Evolutionary conservation across 352 stramenopile genomes (phyloP), one percentile per base, ranked within the genome.

Genomic region (Phytophthora pistaciae): DNA sequence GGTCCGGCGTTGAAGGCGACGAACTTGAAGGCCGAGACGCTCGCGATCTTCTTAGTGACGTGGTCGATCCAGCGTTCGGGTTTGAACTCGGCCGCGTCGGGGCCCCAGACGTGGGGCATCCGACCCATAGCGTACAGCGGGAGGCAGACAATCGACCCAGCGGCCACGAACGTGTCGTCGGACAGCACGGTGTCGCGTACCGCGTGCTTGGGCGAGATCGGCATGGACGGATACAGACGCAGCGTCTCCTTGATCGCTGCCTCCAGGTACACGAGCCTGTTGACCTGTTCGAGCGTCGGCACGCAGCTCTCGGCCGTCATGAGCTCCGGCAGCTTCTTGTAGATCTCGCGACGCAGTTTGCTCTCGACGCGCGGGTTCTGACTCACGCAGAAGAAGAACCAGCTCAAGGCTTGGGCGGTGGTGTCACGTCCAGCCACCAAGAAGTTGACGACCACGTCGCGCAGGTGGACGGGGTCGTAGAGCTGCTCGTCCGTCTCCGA

Each of bases 361-460:
- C 50, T 9, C 25, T 84, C 70, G 0, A 94, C 87, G 0, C 78
- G 59, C 3, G 87, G 90, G 55, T 95, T 74, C 21, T 79, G 66
- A 16, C 49, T 75, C 1, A 97, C 57, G 49, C 76, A 75, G 60
- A 77, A 87, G 59, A 95, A 87, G 63, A 95, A 83, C 90, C 90
- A 97, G 10, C 69, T 79, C 3, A 97, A 65, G 4, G 87, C 77
- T 54, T 91, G 87, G 20, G 91, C 87, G 0, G 87, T 95, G 0
- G 90, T 93, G 70, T 97, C 90, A 8, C 90, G 77, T 5, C 90
- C 91, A 40, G 88, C 87, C 42, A 97, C 75, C 14, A 97, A 56
- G 68, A 96, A 92, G 49, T 85, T 94, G 27, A 97, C 73, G 14
- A 92, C 82, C 8, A 97, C 80, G 66, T 96, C 87, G 23, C 85